These are phyloP conservation scores for Amoebophrya sp. DNA, from an alignment of 169 alveolate species.

Conservation along the genomic window DNA sequence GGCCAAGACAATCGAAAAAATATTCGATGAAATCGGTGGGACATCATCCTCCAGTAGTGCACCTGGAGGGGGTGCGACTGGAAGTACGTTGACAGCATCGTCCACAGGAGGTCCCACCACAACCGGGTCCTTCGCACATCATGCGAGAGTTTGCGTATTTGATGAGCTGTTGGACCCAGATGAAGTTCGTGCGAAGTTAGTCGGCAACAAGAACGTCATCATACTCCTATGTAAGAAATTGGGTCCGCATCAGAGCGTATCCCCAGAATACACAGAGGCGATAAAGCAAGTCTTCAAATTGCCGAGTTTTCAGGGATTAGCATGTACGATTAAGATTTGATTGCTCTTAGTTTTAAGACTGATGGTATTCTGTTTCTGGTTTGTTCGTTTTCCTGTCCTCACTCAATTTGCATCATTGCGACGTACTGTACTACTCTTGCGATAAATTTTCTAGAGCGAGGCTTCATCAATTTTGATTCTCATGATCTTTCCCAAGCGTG, in stretches of 20 bases:
- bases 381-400: no score
- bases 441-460: no score
- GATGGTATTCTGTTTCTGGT: no score
- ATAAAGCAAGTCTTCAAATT: not conserved
- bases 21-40: not conserved
- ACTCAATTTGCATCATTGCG: no score
- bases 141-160: not conserved
- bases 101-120: no score
- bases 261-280: not conserved
- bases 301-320: not conserved
- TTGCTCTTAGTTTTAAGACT: no score
- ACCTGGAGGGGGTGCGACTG: no score
- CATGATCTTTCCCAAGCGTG: not conserved
- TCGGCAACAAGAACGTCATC: not conserved
- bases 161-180: not conserved
- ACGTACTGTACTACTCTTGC: no score
- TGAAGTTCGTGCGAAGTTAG: not conserved
- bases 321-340: no score
- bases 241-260: not conserved
- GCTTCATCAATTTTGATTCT: not conserved
- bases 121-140: no score
- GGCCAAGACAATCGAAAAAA: not conserved
- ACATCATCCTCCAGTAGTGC: no score
- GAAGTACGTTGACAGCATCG: no score
- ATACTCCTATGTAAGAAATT: not conserved